Evolutionary conservation across 805 yeast species (phyloP).

Genomic region (Starmera pachycereana): DNA sequence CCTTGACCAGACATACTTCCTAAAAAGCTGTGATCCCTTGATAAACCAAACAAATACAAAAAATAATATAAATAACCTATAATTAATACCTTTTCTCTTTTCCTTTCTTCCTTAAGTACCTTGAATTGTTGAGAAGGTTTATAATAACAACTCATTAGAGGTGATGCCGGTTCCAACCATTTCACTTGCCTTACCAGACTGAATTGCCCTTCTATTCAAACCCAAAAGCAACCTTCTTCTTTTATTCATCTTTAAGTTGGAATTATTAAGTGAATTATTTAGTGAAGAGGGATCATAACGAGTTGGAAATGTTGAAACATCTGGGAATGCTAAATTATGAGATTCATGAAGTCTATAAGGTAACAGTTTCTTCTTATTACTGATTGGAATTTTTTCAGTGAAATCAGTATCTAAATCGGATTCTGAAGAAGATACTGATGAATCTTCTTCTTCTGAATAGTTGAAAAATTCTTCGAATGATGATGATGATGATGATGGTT

Average conservation of each 20-base stretch:
- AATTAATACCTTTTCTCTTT: not conserved
- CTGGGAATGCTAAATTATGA: constrained; percentile 20
- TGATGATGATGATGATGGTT: constrained; percentile 1
- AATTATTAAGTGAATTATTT: constrained; percentile 2
- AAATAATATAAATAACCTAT: not conserved
- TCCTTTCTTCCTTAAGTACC: too few species aligned
- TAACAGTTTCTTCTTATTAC: constrained; percentile 2
- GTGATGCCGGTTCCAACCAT: constrained; percentile 22
- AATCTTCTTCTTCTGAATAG: constrained; percentile 11
- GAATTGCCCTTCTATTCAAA: constrained; percentile 19
- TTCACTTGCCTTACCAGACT: constrained; percentile 18
- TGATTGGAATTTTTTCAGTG: not conserved
- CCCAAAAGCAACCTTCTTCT: constrained; percentile 10
- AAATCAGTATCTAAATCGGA: constrained; percentile 2
- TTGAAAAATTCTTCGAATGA: constrained; percentile 13
- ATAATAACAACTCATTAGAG: constrained; percentile 14
- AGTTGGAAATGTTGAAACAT: constrained; percentile 19
- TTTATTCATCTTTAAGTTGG: not conserved
- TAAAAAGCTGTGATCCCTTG: too few species aligned
- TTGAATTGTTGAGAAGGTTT: not conserved
- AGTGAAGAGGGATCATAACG: constrained; percentile 14
- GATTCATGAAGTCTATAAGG: constrained; percentile 20
- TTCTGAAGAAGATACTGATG: not conserved
- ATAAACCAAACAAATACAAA: not conserved
- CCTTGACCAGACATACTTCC: too few species aligned